Evolutionary conservation across 441 rosid genomes (phyloP), one percentile per base, ranked within the genome.

Genomic region (Metrosideros polymorpha): DNA sequence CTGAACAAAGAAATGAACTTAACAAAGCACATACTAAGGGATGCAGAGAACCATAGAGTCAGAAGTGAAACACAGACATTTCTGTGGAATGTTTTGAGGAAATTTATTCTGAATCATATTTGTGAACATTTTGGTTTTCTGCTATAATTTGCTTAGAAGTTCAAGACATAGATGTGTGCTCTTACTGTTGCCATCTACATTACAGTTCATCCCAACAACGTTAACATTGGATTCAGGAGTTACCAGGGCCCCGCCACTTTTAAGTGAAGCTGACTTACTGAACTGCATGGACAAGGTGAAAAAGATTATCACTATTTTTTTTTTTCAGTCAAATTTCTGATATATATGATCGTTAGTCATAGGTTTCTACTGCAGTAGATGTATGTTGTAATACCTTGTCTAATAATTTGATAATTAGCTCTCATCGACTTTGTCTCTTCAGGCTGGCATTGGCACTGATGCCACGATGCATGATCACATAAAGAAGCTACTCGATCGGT

Each of bases 401-500:
- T 27, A 22, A 19, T 55, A 7, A 84, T 59, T 79, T 42, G 32
- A 47, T 84, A 84, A 85, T 54, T 35, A 79, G 59, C 39, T 29
- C 25, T 63, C 86, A 84, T 85, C 47, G 82, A 89, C 61, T 86
- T 84, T 86, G 43, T 85, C 8, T 84, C 85, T 83, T 83, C 86
- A 98, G 99, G 99, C 98, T 2, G 98, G 98, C 76, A 98, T 98
- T 90, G 99, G 99, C 84, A 98, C 99, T 1, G 99, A 96, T 91
- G 99, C 99, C 88, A 98, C 99, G 49, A 98, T 98, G 99, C 99
- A 98, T 85, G 99, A 98, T 88, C 99, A 98, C 92, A 98, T 98
- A 83, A 94, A 98, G 91, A 98, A 98, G 94, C 92, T 98, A 89
- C 98, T 96, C 59, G 99, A 97, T 94, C 94, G 99, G 85, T 96